These are phyloP conservation scores for Achaetomium macrosporum DNA, from an alignment of 2,329 filamentous ascomycete genomes.

Conservation along the genomic window DNA sequence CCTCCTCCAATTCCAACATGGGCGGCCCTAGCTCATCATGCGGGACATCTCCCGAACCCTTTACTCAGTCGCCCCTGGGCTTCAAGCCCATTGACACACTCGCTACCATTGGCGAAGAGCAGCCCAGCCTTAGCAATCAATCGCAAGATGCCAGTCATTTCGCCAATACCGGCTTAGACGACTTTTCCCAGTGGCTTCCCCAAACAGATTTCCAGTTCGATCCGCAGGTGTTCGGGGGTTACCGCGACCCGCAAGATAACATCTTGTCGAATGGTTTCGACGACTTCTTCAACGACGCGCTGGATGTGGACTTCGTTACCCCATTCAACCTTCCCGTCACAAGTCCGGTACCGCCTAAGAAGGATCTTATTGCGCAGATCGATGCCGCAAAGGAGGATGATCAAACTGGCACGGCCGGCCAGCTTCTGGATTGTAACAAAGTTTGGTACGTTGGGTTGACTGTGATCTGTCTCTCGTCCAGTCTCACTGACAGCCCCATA, in stretches of 20 bases:
- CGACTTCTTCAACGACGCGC: conserved; percentile 68
- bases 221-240: conserved; percentile 84
- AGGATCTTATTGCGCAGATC: conserved; percentile 70
- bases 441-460: conserved; percentile 66
- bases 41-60: conserved; percentile 72
- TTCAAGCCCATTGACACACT: conserved; percentile 58
- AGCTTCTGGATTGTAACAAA: conserved; percentile 78
- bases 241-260: conserved; percentile 83
- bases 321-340: conserved; percentile 63
- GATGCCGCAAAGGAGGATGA: conserved; percentile 70
- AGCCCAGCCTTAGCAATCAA: conserved; percentile 46
- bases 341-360: conserved; percentile 46
- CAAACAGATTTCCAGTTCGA: conserved; percentile 86
- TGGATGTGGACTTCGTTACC: conserved; percentile 73
- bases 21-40: conserved; percentile 58
- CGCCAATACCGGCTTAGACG: conserved; percentile 43
- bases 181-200: conserved; percentile 65
- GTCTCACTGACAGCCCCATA: conserved; percentile 43
- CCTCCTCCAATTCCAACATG: conserved; percentile 54
- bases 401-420: conserved; percentile 50
- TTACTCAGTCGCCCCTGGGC: conserved; percentile 62
- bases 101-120: conserved; percentile 62
- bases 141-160: conserved; percentile 39
- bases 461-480: too few species aligned
- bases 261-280: conserved; percentile 67